Evolutionary conservation across 2,329 filamentous ascomycete species (phyloP).

Genomic region (Aspergillus versicolor): DNA sequence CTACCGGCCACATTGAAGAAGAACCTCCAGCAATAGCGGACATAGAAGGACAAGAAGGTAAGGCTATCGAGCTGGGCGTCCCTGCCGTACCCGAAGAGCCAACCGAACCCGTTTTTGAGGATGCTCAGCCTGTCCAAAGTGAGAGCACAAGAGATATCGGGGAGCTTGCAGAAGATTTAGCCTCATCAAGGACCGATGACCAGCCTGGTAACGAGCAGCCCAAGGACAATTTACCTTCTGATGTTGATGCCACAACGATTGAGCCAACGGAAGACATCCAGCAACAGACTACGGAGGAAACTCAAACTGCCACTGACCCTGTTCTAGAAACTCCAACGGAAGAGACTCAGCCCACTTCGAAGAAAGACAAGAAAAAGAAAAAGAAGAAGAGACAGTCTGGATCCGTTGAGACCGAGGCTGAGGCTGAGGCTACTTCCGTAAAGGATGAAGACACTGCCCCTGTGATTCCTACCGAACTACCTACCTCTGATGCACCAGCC

Average conservation of each 20-base stretch:
- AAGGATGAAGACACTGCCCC: neutral
- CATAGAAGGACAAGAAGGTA: neutral
- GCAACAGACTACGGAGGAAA: neutral
- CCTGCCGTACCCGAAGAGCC: neutral
- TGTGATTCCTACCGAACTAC: neutral
- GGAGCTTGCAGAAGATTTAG: neutral
- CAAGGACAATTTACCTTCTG: neutral
- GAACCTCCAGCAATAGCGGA: neutral
- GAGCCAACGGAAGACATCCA: neutral
- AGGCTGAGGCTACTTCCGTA: constrained; percentile 1
- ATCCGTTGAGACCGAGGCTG: constrained; percentile 3
- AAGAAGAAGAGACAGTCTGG: constrained; percentile 25
- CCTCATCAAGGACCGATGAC: neutral
- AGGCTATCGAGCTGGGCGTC: neutral
- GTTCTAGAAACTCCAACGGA: constrained; percentile 4
- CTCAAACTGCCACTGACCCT: neutral
- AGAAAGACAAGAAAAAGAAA: constrained; percentile 34
- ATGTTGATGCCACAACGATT: neutral
- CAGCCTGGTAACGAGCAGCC: neutral
- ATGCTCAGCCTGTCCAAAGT: neutral
- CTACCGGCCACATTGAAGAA: neutral
- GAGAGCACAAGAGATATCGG: neutral
- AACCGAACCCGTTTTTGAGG: neutral
- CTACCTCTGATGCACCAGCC: neutral
- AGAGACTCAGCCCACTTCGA: constrained; percentile 9